A percentile compares a stretch with the other conserved stretches of the same genome.
These are phyloP conservation scores for Pichia manshurica DNA, from an alignment of 805 yeast genomes.

Conservation along the genomic window DNA sequence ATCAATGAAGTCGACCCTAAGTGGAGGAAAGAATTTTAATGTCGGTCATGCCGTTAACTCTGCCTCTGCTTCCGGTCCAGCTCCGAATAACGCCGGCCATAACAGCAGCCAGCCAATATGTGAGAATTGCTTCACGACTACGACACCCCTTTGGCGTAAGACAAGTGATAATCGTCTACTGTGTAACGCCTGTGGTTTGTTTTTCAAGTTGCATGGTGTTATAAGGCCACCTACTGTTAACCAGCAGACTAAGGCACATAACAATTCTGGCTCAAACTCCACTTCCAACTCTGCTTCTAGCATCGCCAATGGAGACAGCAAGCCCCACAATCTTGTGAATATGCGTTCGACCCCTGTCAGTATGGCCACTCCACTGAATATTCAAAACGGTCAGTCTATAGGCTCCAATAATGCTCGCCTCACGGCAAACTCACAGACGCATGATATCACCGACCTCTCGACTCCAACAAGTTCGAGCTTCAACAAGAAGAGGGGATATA, in stretches of 20 bases:
- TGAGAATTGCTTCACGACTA: conserved; percentile 83
- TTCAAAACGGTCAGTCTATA: background rate
- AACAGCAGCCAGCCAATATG: conserved; percentile 41
- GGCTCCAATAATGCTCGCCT: background rate
- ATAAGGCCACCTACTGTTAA: conserved; percentile 25
- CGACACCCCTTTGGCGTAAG: conserved; percentile 92
- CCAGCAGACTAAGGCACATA: background rate
- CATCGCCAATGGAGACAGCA: background rate
- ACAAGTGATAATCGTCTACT: conserved; percentile 72
- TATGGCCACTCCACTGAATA: background rate
- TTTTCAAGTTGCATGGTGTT: conserved; percentile 77
- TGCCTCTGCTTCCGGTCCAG: background rate
- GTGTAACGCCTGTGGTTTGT: conserved; percentile 91
- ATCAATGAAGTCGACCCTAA: conserved; percentile 5
- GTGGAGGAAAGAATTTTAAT: background rate
- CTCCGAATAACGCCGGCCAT: background rate
- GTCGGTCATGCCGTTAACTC: conserved; percentile 2
- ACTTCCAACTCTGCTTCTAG: background rate
- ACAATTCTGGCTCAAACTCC: background rate
- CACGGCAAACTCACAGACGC: background rate
- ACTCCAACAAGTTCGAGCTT: conserved; percentile 4
- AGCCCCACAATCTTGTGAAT: background rate
- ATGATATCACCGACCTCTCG: background rate
- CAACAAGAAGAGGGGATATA: conserved; percentile 8
- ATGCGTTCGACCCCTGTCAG: background rate